Conservation (phyloP, 1,284 basidiomycete genomes). For the Puccinia polysora region DNA sequence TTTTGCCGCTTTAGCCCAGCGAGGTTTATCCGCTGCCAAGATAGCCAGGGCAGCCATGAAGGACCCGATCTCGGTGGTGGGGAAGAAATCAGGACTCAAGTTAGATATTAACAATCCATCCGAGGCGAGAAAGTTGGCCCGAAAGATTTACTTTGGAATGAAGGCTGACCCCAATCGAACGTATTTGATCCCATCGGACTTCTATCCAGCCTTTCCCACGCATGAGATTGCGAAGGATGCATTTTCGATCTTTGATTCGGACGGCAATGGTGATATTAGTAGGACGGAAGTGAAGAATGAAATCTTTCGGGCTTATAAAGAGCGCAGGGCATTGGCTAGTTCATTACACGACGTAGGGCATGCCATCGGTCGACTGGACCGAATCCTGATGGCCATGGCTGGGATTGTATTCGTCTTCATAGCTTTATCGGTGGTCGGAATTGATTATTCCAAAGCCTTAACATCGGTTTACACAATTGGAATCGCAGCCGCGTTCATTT, state of each 20-base stretch:
- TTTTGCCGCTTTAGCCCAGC: slow-evolving; percentile 41
- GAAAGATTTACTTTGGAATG: slow-evolving; percentile 65
- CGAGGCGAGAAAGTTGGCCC: slow-evolving; percentile 61
- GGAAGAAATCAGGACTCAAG: slow-evolving; percentile 48
- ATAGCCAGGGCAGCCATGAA: slow-evolving; percentile 46
- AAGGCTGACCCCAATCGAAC: slow-evolving; percentile 57
- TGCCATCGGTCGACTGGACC: slow-evolving; percentile 63
- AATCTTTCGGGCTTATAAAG: slow-evolving; percentile 68
- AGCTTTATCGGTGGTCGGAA: slow-evolving; percentile 65
- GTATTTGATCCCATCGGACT: slow-evolving; percentile 66
- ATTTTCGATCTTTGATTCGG: slow-evolving; percentile 47
- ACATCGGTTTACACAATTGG: slow-evolving; percentile 64
- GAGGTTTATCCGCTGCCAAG: slow-evolving; percentile 44
- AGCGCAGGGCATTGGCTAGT: slow-evolving; percentile 55
- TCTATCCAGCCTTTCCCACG: slow-evolving; percentile 57
- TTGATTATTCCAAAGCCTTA: slow-evolving; percentile 62
- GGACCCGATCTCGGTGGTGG: slow-evolving; percentile 45
- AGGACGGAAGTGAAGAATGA: slow-evolving; percentile 69
- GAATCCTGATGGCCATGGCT: slow-evolving; percentile 63
- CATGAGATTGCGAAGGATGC: slow-evolving; percentile 45
- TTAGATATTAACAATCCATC: slow-evolving; percentile 51
- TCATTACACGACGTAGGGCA: slow-evolving; percentile 60
- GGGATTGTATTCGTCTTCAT: slow-evolving; percentile 66
- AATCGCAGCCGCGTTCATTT: slow-evolving; percentile 69
- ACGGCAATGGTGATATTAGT: slow-evolving; percentile 73